Base-by-base conservation (phyloP, 2,329 filamentous ascomycete species). In the Emmonsiellopsis sp. region DNA sequence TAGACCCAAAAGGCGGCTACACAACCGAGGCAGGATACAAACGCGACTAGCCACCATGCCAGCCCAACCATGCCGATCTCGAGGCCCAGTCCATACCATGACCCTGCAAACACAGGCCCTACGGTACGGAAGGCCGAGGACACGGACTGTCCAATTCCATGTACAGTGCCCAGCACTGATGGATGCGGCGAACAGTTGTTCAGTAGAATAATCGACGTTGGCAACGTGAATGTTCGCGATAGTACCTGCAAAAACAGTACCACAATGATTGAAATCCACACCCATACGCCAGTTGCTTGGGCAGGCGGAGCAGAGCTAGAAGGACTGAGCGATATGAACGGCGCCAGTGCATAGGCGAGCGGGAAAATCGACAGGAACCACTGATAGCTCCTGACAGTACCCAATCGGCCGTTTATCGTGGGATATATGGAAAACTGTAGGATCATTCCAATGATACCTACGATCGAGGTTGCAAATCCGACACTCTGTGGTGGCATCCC, bases 381-480 rank as follows among this genome's bases (percentile, higher is more conserved):
- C 6, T 84, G 80, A 74, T 84, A 89, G 55, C 83, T 85, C 42
- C 77, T 75, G 57, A 88, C 73, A 7, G 85, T 84, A 36, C 87
- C 87, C 10, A 88, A 78, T 3, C 79, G 78, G 6, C 77, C 74
- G 48, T 86, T 87, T 40, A 88, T 74, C 27, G 73, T 70, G 1
- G 87, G 87, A 63, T 91, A 91, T 42, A 88, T 74, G 48, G 84
- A 76, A 53, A 88, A 76, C 63, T 88, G 85, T 54, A 92, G 76
- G 1, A 76, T 67, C 60, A 93, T 87, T 48, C 88, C 88, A 43
- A 91, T 83, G 37, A 80, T 71, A 34, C 88, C 88, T 6, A 92
- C 75, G 49, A 86, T 83, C 3, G 87, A 82, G 75, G 91, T 88
- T 5, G 86, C 85, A 44, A 86, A 73, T 21, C 87, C 87, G 33